These are phyloP conservation scores for Monosiga brevicollis DNA, from an alignment of 78 protist species.

Conservation along the genomic window DNA sequence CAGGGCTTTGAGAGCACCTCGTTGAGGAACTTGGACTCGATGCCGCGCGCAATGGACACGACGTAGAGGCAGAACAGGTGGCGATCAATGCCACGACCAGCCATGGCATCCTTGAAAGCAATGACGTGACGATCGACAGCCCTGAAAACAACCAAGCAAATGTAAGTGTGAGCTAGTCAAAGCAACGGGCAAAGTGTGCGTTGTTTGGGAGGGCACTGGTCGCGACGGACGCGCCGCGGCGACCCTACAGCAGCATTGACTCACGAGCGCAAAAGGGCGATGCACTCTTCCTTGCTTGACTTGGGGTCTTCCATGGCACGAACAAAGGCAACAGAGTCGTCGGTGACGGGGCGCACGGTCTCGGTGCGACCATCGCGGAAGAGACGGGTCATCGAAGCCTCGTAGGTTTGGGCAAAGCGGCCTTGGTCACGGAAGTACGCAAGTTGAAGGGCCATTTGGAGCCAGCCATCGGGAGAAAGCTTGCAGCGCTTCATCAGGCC, in stretches of 20 bases:
- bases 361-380: slow-evolving; percentile 41
- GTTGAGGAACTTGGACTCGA: slow-evolving; percentile 25
- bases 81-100: slow-evolving; percentile 21
- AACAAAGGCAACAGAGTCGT: background rate
- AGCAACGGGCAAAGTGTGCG: background rate
- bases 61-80: slow-evolving; percentile 55
- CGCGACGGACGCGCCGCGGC: background rate
- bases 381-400: slow-evolving; percentile 49
- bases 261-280: background rate
- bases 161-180: background rate
- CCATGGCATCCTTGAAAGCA: background rate
- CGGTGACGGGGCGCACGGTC: slow-evolving; percentile 27
- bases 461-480: slow-evolving; percentile 48
- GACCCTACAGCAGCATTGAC: background rate
- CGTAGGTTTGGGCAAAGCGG: slow-evolving; percentile 30
- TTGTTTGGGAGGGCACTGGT: background rate
- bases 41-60: slow-evolving; percentile 10
- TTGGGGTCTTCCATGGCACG: background rate
- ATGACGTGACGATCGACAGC: background rate
- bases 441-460: slow-evolving; percentile 51
- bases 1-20: slow-evolving; percentile 34
- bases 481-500: slow-evolving; percentile 15
- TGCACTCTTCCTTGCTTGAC: background rate
- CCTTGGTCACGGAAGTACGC: slow-evolving; percentile 19
- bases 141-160: background rate